Conservation (phyloP, 2,329 filamentous ascomycete species). For the Ceratocystis cacaofunesta region DNA sequence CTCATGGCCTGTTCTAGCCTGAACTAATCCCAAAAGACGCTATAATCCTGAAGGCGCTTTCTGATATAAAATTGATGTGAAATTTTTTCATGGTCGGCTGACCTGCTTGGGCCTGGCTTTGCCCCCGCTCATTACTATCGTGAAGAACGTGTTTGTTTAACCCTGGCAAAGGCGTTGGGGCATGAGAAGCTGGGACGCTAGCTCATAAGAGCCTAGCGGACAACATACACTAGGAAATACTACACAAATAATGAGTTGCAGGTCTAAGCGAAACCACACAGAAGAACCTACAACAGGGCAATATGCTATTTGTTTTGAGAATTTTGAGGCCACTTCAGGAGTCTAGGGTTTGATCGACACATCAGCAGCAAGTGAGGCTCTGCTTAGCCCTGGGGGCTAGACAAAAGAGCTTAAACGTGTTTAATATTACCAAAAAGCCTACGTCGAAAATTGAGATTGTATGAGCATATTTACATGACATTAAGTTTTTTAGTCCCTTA, state of each 20-base stretch:
- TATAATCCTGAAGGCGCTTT: background rate
- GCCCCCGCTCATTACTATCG: background rate
- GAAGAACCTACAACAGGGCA: background rate
- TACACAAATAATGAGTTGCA: background rate
- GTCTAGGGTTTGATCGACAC: background rate
- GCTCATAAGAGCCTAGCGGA: too few species aligned
- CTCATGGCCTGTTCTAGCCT: background rate
- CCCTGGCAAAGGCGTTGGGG: background rate
- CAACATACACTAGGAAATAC: background rate
- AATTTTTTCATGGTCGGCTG: constrained; percentile 9
- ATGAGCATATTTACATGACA: background rate
- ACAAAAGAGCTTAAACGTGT: background rate
- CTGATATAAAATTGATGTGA: background rate
- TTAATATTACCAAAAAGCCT: background rate
- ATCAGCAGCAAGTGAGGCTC: background rate
- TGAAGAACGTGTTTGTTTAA: background rate
- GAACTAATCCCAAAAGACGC: background rate
- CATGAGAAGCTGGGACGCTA: background rate
- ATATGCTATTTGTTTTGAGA: background rate
- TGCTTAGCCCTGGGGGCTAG: background rate
- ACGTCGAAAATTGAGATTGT: background rate
- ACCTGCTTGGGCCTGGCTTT: background rate
- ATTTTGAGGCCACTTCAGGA: background rate
- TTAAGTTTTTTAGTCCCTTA: background rate
- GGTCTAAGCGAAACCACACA: background rate